phyloP scores from a whole-genome alignment of 768 basidiomycete species.

The Podaxis sp. region DNA sequence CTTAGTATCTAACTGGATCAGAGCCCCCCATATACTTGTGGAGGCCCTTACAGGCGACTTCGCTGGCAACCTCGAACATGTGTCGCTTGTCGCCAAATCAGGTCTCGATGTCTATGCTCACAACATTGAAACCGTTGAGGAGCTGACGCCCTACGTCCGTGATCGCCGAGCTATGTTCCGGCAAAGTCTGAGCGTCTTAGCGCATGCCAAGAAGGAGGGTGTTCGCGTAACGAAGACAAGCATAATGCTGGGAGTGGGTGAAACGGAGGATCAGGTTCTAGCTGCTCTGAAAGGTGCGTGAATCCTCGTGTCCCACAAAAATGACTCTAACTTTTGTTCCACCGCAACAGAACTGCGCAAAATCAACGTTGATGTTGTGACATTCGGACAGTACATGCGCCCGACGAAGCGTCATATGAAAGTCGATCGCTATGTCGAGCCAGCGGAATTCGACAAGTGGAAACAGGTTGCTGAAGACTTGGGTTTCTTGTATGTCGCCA shows the following conservation, averaged over 20 bases:
- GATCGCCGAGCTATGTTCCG: slow-evolving; percentile 91
- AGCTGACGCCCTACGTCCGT: slow-evolving; percentile 89
- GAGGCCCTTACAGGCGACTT: slow-evolving; percentile 98
- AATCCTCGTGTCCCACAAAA: slow-evolving; percentile 5
- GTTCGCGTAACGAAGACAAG: slow-evolving; percentile 95
- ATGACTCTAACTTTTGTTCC: not conserved
- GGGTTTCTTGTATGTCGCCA: slow-evolving; percentile 97
- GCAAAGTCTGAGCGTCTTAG: slow-evolving; percentile 75
- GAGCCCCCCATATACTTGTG: slow-evolving; percentile 92
- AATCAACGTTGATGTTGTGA: slow-evolving; percentile 91
- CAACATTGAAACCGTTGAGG: slow-evolving; percentile 95
- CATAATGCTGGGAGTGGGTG: slow-evolving; percentile 97
- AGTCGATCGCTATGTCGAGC: slow-evolving; percentile 93
- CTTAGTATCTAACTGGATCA: slow-evolving; percentile 24
- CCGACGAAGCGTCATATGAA: slow-evolving; percentile 99
- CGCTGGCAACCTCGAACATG: slow-evolving; percentile 68
- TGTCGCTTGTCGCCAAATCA: slow-evolving; percentile 81
- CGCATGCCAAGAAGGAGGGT: slow-evolving; percentile 79
- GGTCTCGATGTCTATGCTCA: slow-evolving; percentile 98
- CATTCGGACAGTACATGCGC: slow-evolving; percentile 99
- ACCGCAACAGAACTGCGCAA: slow-evolving; percentile 70
- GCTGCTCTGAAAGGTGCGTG: slow-evolving; percentile 74
- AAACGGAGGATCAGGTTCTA: slow-evolving; percentile 76
- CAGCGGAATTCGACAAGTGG: slow-evolving; percentile 91
- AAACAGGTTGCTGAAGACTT: slow-evolving; percentile 84